Conservation (phyloP, 208 protist genomes). For the Wallacemonas sp. region DNA sequence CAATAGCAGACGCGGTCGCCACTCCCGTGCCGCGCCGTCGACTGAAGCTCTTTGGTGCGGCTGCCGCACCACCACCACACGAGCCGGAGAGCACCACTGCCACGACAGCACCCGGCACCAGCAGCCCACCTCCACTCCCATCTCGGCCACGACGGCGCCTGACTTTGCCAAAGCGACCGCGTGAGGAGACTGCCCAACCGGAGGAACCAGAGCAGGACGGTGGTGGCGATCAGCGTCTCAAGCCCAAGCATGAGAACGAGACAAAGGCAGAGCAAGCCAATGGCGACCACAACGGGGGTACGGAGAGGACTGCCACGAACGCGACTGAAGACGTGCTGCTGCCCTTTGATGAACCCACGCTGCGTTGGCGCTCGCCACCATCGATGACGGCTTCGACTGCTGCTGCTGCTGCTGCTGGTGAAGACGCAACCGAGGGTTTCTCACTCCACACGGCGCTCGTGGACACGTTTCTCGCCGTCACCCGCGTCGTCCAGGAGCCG, state of each 20-base stretch:
- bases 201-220: not conserved
- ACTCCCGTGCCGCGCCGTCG: constrained; percentile 4
- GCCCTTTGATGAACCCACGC: not conserved
- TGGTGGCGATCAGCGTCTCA: no score
- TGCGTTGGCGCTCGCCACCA: not conserved
- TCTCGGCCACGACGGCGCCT: not conserved
- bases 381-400: not conserved
- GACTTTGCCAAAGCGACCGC: not conserved
- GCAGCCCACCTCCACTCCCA: no score
- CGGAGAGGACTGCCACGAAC: not conserved
- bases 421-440: no score
- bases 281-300: no score
- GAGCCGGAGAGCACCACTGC: not conserved
- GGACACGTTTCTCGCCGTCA: not conserved
- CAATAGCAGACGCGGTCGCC: not conserved
- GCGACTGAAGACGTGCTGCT: not conserved
- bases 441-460: not conserved
- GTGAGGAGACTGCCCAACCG: not conserved
- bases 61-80: no score
- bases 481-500: constrained; percentile 3
- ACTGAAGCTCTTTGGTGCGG: not conserved
- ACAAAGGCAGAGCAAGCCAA: no score
- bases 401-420: no score
- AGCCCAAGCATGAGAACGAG: no score
- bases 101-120: no score